phyloP scores from a whole-genome alignment of 257 asterid genomes.

The Asclepias syriaca region DNA sequence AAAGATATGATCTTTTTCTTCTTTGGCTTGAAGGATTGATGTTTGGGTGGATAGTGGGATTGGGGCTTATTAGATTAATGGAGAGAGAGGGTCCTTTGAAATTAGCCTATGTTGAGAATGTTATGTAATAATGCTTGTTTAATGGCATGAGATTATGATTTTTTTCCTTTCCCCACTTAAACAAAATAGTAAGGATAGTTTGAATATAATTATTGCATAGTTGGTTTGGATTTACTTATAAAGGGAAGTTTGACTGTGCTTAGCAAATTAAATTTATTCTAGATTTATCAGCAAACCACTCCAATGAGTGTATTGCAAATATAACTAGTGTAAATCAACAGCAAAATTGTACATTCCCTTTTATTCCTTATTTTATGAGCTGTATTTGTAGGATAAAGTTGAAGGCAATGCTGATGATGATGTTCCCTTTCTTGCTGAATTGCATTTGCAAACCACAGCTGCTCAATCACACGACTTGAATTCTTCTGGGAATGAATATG shows the following conservation, averaged over 20 bases:
- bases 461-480: slow-evolving; percentile 25
- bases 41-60: background rate
- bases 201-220: background rate
- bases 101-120: background rate
- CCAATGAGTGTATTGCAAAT: background rate
- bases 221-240: background rate
- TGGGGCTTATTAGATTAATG: background rate
- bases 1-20: background rate
- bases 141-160: background rate
- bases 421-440: slow-evolving; percentile 14
- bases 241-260: background rate
- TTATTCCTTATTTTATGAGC: background rate
- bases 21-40: background rate
- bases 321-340: background rate
- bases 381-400: slow-evolving; percentile 39
- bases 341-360: background rate
- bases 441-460: slow-evolving; percentile 24
- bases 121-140: background rate
- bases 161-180: background rate
- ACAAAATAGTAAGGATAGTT: background rate
- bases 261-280: background rate
- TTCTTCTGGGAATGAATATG: slow-evolving; percentile 28
- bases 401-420: slow-evolving; percentile 33
- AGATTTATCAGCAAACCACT: background rate
- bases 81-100: background rate